phyloP scores from a whole-genome alignment of 768 basidiomycete genomes.

The Dentipellis fragilis region DNA sequence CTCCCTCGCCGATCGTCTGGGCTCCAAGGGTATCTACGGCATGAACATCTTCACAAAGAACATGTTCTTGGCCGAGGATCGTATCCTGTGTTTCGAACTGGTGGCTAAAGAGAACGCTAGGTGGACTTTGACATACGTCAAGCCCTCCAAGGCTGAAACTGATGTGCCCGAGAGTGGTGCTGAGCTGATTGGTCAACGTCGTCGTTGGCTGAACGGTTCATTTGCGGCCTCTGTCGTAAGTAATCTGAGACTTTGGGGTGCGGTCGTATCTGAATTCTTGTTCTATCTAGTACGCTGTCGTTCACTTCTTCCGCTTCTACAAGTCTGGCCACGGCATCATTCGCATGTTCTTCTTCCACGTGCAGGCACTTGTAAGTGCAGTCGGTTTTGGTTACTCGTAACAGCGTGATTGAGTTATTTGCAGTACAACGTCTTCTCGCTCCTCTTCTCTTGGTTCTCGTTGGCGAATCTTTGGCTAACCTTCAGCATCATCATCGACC shows the following conservation, averaged over 20 bases:
- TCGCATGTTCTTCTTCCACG: slow-evolving; percentile 93
- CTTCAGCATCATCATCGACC: slow-evolving; percentile 91
- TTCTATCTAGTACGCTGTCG: slow-evolving; percentile 64
- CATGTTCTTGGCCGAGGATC: slow-evolving; percentile 86
- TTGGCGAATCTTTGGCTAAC: slow-evolving; percentile 89
- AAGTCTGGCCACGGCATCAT: slow-evolving; percentile 78
- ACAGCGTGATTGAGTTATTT: slow-evolving; percentile 1
- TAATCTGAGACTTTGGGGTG: slow-evolving; percentile 8
- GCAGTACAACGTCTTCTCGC: slow-evolving; percentile 76
- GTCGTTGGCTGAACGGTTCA: slow-evolving; percentile 94
- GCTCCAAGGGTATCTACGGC: slow-evolving; percentile 87
- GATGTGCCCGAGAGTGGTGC: slow-evolving; percentile 91
- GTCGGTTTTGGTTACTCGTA: not conserved
- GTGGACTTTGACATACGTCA: slow-evolving; percentile 90
- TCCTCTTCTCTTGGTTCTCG: slow-evolving; percentile 91
- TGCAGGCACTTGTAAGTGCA: slow-evolving; percentile 74
- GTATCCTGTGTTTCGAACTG: slow-evolving; percentile 95
- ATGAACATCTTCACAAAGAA: slow-evolving; percentile 98
- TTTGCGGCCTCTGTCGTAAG: slow-evolving; percentile 86
- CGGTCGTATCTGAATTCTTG: not conserved
- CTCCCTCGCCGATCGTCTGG: slow-evolving; percentile 84
- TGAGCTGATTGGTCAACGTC: slow-evolving; percentile 90
- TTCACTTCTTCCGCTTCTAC: slow-evolving; percentile 88
- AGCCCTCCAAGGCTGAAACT: slow-evolving; percentile 92
- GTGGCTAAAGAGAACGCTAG: slow-evolving; percentile 81